Evolutionary conservation across 352 stramenopile genomes (phyloP).

Genomic region (Thraustochytrium aureum): DNA sequence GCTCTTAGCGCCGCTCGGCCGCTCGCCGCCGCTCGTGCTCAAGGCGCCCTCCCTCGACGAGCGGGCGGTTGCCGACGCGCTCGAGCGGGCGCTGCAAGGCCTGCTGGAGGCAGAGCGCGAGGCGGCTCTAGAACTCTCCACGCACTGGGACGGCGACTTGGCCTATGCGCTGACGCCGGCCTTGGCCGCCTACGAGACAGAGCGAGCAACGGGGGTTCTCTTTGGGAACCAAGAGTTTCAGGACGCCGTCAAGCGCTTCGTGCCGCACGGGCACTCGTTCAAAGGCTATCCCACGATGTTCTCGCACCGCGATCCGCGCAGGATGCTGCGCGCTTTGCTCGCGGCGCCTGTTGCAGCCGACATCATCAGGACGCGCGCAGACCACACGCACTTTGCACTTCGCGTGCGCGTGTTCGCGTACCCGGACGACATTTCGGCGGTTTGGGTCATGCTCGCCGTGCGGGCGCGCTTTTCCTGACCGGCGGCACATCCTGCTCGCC

Average conservation of each 20-base stretch:
- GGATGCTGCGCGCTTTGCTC: slow-evolving; percentile 62
- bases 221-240: slow-evolving; percentile 75
- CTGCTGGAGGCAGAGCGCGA: slow-evolving; percentile 59
- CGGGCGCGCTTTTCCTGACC: slow-evolving; percentile 6
- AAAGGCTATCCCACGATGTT: slow-evolving; percentile 76
- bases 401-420: slow-evolving; percentile 74
- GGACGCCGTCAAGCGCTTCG: slow-evolving; percentile 71
- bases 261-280: slow-evolving; percentile 75
- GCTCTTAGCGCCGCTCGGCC: slow-evolving; percentile 11
- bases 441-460: slow-evolving; percentile 78
- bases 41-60: slow-evolving; percentile 57
- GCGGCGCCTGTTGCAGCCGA: slow-evolving; percentile 63
- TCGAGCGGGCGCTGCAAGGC: slow-evolving; percentile 65
- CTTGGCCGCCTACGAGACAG: slow-evolving; percentile 78
- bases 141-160: slow-evolving; percentile 72
- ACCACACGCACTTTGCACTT: slow-evolving; percentile 68
- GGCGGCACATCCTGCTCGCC: too few species aligned
- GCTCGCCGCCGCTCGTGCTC: background rate
- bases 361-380: slow-evolving; percentile 68
- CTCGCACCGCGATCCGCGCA: slow-evolving; percentile 57
- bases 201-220: slow-evolving; percentile 68
- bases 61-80: slow-evolving; percentile 51
- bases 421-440: slow-evolving; percentile 66
- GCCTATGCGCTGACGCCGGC: slow-evolving; percentile 73
- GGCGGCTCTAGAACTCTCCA: slow-evolving; percentile 62